Percentiles rank a stretch among this genome's conserved stretches.
Conservation (phyloP, 441 rosid species). For the Gossypium laxum region DNA sequence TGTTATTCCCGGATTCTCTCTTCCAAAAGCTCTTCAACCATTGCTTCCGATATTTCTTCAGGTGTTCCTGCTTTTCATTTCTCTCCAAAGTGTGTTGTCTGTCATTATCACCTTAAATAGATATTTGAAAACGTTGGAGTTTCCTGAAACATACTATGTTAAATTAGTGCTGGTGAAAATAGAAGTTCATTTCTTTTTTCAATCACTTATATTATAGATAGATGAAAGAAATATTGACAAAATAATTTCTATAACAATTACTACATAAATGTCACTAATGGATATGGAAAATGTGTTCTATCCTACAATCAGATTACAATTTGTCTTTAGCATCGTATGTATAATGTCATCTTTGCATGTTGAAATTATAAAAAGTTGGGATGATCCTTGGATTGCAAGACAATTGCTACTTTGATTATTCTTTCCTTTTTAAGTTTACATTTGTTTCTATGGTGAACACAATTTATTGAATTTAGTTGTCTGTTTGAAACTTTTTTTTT, state of each 20-base stretch:
- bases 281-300: background rate
- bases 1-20: slow-evolving; percentile 88
- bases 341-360: background rate
- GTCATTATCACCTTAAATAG: background rate
- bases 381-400: background rate
- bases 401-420: background rate
- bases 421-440: background rate
- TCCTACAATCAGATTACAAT: background rate
- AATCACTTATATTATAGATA: background rate
- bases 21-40: slow-evolving; percentile 90
- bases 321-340: background rate
- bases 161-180: background rate
- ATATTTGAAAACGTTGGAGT: background rate
- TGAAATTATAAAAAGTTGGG: background rate
- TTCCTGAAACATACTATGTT: background rate
- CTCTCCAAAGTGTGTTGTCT: background rate
- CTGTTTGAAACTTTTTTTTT: background rate
- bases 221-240: background rate
- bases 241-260: background rate
- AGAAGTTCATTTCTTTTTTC: background rate
- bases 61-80: slow-evolving; percentile 32
- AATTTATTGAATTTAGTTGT: background rate
- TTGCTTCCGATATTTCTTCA: slow-evolving; percentile 91
- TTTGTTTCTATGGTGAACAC: background rate
- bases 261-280: background rate